Evolutionary conservation across 257 asterid genomes (phyloP), one percentile per base, ranked within the genome.

Genomic region (Solanum neorickii): DNA sequence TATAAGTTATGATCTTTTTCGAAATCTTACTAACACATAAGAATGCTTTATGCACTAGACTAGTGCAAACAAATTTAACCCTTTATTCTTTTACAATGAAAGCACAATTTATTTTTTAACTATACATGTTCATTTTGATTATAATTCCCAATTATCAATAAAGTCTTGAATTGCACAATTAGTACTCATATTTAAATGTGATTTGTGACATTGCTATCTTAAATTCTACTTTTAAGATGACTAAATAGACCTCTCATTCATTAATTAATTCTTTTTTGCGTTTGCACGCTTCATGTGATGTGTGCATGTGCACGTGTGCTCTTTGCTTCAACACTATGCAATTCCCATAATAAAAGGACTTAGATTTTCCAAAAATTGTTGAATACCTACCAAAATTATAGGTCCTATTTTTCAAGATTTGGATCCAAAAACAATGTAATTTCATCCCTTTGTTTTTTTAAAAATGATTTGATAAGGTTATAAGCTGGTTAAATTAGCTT

Each of bases 251-350:
- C 94, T 90, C 46, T n/a, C 44, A n/a, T 88, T 86, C 56, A 72
- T 92, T 82, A 68, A 75, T 6, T 18, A 52, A 18, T 52, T 46
- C 16, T 87, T 68, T 83, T 37, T 83, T 20, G 6, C 13, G 27
- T 78, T 80, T 80, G 85, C 85, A 47, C 68, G 85, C 85, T 80
- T 80, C 72, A 12, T 80, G 84, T 78, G 46, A 78, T 46, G 66
- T 86, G 92, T 91, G 91, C 92, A 90, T 52, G 87, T 90, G 93
- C 92, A 89, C 91, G 92, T 91, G 91, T 72, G 42, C 73, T 86
- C 78, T 60, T 73, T 88, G 90, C 90, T 90, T 74, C 88, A 87
- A 90, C 87, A 87, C 90, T 76, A 73, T 88, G 91, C 92, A 23
- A 86, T 86, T 83, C 37, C 91, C 91, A 90, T 88, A 85, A 88